phyloP scores from a whole-genome alignment of 371 early-diverging fungal genomes.

The Furculomyces boomerangus region DNA sequence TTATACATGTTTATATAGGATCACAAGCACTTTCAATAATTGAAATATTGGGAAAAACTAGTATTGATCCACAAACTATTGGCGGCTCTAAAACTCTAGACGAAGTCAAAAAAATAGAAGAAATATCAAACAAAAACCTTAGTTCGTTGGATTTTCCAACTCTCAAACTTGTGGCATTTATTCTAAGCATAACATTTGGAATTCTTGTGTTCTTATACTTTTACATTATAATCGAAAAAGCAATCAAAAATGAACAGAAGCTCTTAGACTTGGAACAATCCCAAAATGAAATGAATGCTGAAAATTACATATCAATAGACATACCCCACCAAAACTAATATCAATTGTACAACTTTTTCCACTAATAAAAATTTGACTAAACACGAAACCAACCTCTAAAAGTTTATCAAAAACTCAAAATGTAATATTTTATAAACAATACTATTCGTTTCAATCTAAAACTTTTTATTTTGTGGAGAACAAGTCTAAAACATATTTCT shows the following conservation, averaged over 20 bases:
- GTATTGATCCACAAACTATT: not conserved
- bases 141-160: not conserved
- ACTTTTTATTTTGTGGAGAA: no score
- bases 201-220: not conserved
- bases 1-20: conserved; percentile 53
- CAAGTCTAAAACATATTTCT: no score
- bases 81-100: not conserved
- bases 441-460: no score
- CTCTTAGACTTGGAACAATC: not conserved
- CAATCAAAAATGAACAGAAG: not conserved
- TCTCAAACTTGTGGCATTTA: not conserved
- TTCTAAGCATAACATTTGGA: not conserved
- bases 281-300: no score
- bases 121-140: not conserved
- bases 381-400: no score
- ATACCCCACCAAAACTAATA: no score
- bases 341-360: no score
- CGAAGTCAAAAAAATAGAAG: not conserved
- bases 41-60: not conserved
- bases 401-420: no score
- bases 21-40: conserved; percentile 10
- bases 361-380: no score
- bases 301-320: no score
- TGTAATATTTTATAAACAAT: no score
- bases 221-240: not conserved